Base-by-base conservation (phyloP, 2,329 filamentous ascomycete genomes). In the Monosporascus sp. region DNA sequence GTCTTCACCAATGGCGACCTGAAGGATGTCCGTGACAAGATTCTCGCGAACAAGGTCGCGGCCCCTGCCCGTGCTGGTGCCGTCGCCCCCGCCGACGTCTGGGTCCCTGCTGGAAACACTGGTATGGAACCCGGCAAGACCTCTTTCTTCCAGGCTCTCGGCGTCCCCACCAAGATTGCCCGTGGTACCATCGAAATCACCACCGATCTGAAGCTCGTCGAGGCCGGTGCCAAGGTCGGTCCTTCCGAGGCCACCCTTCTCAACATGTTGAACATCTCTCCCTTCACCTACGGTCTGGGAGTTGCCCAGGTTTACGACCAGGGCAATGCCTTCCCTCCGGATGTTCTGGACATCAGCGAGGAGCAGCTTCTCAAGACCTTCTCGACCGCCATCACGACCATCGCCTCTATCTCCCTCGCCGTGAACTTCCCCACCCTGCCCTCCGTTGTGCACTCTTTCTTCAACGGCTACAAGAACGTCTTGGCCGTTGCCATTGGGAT, bases 111-210 rank as follows among this genome's bases (percentile, higher is more conserved):
- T 67, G 94, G 94, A 79, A 99, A 99, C 89, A 99, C 94, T 71
- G 94, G 94, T 81, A 99, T 99, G 94, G 94, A 99, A 79, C 95
- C 94, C 74, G 95, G 95, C 78, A 99, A 99, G 89, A 99, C 94
- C 72, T 97, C 94, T 74, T 99, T 99, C 91, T 99, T 99, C 92
- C 94, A 99, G 88, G 94, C 94, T 71, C 94, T 99, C 79, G 93
- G 93, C 90, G 91, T 99, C 74, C 94, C 94, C 74, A 99, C 94
- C 85, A 99, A 99, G 91, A 99, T 99, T 81, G 94, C 94, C 74
- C 94, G 94, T 96, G 95, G 94, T 95, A 99, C 94, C 80, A 99
- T 99, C 80, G 94, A 99, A 90, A 99, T 99, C 74, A 97, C 92
- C 62, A 82, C 86, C 69, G 94, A 99, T 74, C 83, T 99, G 69